Evolutionary conservation across 2,329 filamentous ascomycete species (phyloP), one percentile per base, ranked within the genome.

Genomic region (Microsporum audouinii): DNA sequence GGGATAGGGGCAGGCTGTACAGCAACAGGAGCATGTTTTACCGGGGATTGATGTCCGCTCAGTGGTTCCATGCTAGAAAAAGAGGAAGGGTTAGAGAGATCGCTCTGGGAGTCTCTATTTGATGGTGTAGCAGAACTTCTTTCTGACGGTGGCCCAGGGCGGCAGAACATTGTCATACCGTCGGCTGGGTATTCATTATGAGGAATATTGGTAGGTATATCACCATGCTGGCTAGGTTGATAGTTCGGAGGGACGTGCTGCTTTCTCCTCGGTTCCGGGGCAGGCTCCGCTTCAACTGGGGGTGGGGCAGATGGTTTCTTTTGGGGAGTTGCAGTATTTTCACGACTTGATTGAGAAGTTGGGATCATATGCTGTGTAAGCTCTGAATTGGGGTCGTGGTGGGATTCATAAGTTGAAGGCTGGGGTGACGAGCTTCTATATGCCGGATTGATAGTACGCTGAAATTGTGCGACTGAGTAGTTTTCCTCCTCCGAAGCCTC

Each of bases 111-210:
- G 69, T 95, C 91, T 65, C 88, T 84, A 72, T 90, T 96, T 12
- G 87, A 87, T 55, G 91, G 89, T 53, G 91, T 83, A 27, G 82
- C 81, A 31, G 86, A 87, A 74, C 81, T 91, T 74, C 76, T 83
- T 75, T 86, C 85, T n/a, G 84, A 87, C 57, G 81, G 81, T 43
- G 86, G 82, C 2, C 85, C 88, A 43, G 88, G 86, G 63, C 91
- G 85, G 74, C 92, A 97, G 64, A 96, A 87, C 84, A 97, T 95
- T 0, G 92, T 96, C 91, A 97, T 97, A 3, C 91, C 92, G 71
- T 97, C 92, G 73, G 88, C 84, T 0, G 92, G 91, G 71, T 96
- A 96, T 7, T 94, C 90, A 68, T 97, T 95, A 68, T 96, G 91
- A 12, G 92, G 91, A 2, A 95, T 83, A 36, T 34, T 55, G 12